Evolutionary conservation across 805 yeast species (phyloP).

Genomic region (Nakazawaea peltata): DNA sequence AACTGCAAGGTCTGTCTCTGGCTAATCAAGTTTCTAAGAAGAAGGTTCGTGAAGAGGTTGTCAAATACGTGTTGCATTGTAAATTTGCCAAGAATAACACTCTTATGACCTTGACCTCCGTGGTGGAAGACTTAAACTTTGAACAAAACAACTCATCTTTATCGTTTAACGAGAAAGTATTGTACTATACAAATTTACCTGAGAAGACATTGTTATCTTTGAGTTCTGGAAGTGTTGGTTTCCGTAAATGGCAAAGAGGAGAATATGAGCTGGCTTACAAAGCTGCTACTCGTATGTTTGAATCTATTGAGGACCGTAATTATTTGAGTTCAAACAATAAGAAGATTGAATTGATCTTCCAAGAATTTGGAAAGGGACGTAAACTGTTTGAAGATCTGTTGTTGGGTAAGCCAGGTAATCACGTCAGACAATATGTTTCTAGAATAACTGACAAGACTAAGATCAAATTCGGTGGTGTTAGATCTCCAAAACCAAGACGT

Average conservation of each 20-base stretch:
- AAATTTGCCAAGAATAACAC: slow-evolving; percentile 79
- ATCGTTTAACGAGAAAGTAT: slow-evolving; percentile 60
- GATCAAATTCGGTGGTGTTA: slow-evolving; percentile 87
- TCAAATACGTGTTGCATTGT: slow-evolving; percentile 70
- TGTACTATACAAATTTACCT: slow-evolving; percentile 72
- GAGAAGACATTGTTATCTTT: slow-evolving; percentile 63
- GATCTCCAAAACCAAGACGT: slow-evolving; percentile 78
- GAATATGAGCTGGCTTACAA: slow-evolving; percentile 93
- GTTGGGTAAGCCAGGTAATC: slow-evolving; percentile 80
- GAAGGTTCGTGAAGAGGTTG: slow-evolving; percentile 20
- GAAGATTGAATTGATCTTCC: slow-evolving; percentile 68
- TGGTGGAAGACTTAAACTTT: slow-evolving; percentile 55
- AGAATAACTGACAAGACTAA: slow-evolving; percentile 74
- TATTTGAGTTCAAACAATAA: slow-evolving; percentile 35
- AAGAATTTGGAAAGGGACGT: slow-evolving; percentile 85
- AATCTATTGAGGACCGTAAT: slow-evolving; percentile 56
- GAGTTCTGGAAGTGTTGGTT: slow-evolving; percentile 83
- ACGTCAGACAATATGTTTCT: slow-evolving; percentile 55
- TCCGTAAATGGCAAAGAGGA: slow-evolving; percentile 82
- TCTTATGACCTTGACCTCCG: slow-evolving; percentile 65
- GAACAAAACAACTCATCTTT: slow-evolving; percentile 45
- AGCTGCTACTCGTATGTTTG: slow-evolving; percentile 66
- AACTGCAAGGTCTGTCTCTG: slow-evolving; percentile 2
- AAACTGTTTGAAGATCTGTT: slow-evolving; percentile 79
- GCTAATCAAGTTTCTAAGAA: neutral